These are phyloP conservation scores for Penicillium macrosclerotiorum DNA, from an alignment of 495 filamentous ascomycete species.

Conservation along the genomic window DNA sequence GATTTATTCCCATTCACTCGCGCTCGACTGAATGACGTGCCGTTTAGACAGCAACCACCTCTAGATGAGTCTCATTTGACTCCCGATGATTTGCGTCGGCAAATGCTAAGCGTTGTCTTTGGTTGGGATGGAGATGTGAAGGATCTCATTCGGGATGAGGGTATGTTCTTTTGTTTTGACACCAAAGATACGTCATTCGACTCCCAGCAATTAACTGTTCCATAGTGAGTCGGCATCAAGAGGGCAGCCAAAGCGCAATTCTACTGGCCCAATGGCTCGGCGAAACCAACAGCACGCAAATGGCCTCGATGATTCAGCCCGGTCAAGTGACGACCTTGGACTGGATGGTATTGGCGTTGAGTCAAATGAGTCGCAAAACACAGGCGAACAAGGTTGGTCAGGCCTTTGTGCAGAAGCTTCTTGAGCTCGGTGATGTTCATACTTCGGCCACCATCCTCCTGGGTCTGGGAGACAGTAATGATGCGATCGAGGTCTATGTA, in stretches of 20 bases:
- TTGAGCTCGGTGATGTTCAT: slow-evolving; percentile 89
- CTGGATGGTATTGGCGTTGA: slow-evolving; percentile 96
- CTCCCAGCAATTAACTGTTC: slow-evolving; percentile 8
- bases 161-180: slow-evolving; percentile 36
- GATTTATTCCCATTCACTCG: slow-evolving; percentile 66
- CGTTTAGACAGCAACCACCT: slow-evolving; percentile 65
- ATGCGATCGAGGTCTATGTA: slow-evolving; percentile 94
- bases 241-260: slow-evolving; percentile 71
- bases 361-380: slow-evolving; percentile 73
- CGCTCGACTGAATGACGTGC: slow-evolving; percentile 73
- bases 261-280: slow-evolving; percentile 90
- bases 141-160: slow-evolving; percentile 79
- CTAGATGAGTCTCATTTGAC: slow-evolving; percentile 65
- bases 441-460: slow-evolving; percentile 87
- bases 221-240: slow-evolving; percentile 63
- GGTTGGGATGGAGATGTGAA: slow-evolving; percentile 90
- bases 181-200: slow-evolving; percentile 1
- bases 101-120: slow-evolving; percentile 94
- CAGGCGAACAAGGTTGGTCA: slow-evolving; percentile 89
- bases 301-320: slow-evolving; percentile 69
- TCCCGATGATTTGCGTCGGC: slow-evolving; percentile 78
- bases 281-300: slow-evolving; percentile 76
- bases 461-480: slow-evolving; percentile 87
- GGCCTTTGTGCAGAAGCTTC: slow-evolving; percentile 84
- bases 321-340: slow-evolving; percentile 85